Percentiles rank a stretch among this genome's conserved stretches.
Evolutionary conservation across 2,329 filamentous ascomycete species (phyloP).

Genomic region (Ascochyta pisi): DNA sequence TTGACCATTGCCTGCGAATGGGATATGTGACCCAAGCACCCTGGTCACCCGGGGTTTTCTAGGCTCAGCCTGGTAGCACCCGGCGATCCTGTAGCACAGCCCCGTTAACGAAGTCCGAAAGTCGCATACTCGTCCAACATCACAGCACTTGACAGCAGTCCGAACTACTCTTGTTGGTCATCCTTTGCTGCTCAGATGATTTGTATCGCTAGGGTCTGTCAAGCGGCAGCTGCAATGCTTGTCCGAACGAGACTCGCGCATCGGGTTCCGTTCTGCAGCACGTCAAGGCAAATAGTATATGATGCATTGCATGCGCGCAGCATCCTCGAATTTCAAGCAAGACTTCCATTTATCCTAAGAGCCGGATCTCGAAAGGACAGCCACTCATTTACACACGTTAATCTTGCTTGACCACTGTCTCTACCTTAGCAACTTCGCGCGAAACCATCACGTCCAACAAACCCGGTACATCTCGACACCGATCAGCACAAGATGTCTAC

Average conservation of each 20-base stretch:
- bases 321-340: conserved; percentile 7
- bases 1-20: too few relatives aligned
- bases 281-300: conserved; percentile 10
- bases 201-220: conserved; percentile 9
- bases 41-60: neutral
- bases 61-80: conserved; percentile 1
- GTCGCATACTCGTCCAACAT: neutral
- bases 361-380: conserved; percentile 20
- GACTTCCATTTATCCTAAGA: conserved; percentile 14
- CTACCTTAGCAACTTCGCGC: conserved; percentile 1
- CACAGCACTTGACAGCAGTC: neutral
- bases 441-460: neutral
- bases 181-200: neutral
- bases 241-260: neutral
- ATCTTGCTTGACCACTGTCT: conserved; percentile 10
- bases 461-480: neutral
- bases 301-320: conserved; percentile 3
- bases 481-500: conserved; percentile 8
- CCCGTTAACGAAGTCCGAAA: conserved; percentile 8
- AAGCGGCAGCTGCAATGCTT: conserved; percentile 2
- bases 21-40: neutral
- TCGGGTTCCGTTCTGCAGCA: conserved; percentile 9
- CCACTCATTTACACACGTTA: conserved; percentile 11
- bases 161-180: neutral
- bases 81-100: conserved; percentile 9